A percentile compares a stretch with the other conserved stretches of the same genome.
phyloP scores from a whole-genome alignment of 2,329 filamentous ascomycete species.

The Epichloe brachyelytri region DNA sequence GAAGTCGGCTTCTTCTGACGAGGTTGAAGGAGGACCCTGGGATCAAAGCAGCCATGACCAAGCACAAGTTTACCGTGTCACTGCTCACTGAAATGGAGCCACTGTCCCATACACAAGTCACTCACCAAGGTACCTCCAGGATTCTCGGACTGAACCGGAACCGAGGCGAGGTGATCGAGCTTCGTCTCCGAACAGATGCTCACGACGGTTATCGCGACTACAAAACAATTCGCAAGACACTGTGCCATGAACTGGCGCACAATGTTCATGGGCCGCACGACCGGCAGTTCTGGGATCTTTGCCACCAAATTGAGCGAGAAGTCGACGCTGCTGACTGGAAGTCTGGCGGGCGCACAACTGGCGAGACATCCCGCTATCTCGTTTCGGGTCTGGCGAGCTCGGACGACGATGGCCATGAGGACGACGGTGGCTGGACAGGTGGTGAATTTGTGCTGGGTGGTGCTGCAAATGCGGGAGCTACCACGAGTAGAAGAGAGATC shows the following conservation, averaged over 20 bases:
- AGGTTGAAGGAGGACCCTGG: conserved; percentile 72
- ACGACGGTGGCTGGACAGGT: conserved; percentile 66
- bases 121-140: conserved; percentile 58
- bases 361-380: conserved; percentile 49
- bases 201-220: conserved; percentile 93
- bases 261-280: conserved; percentile 82
- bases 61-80: conserved; percentile 73
- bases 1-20: conserved; percentile 58
- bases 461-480: conserved; percentile 27
- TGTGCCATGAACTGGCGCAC: conserved; percentile 92
- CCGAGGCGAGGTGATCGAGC: conserved; percentile 75
- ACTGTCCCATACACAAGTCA: conserved; percentile 56
- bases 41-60: conserved; percentile 70
- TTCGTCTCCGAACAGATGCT: conserved; percentile 81
- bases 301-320: conserved; percentile 74
- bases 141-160: conserved; percentile 84
- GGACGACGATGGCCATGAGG: conserved; percentile 42
- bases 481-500: conserved; percentile 59
- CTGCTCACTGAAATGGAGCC: conserved; percentile 95
- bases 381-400: conserved; percentile 34
- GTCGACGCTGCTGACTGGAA: conserved; percentile 72
- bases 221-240: conserved; percentile 74
- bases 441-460: conserved; percentile 65
- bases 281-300: conserved; percentile 78
- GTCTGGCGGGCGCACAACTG: conserved; percentile 52